Percentiles rank a stretch among this genome's conserved stretches.
Evolutionary conservation across 495 filamentous ascomycete genomes (phyloP).

Genomic region (Talaromyces adpressus): DNA sequence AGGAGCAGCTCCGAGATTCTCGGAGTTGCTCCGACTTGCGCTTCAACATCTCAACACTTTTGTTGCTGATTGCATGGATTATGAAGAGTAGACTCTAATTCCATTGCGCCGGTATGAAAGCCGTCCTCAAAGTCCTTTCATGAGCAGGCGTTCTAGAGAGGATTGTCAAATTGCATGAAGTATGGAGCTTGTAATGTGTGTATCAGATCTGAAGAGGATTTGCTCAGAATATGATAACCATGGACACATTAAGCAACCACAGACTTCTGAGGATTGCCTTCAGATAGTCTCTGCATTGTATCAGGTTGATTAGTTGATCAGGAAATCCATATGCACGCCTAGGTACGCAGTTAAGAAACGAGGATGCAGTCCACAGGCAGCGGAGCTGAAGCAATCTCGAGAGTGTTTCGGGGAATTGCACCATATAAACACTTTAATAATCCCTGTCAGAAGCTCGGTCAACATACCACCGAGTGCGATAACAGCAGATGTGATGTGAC

Average conservation of each 20-base stretch:
- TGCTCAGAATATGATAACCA: no score
- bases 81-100: background rate
- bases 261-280: no score
- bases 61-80: background rate
- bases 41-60: background rate
- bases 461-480: background rate
- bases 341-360: no score
- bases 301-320: no score
- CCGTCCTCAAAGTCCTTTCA: background rate
- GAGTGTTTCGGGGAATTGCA: background rate
- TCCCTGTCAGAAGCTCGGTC: background rate
- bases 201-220: background rate
- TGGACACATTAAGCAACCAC: no score
- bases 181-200: background rate
- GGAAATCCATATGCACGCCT: no score
- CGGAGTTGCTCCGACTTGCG: constrained; percentile 2
- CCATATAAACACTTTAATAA: background rate
- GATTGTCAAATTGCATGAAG: background rate
- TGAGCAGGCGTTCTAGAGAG: background rate
- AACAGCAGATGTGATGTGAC: background rate
- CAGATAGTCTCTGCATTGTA: no score
- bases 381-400: no score
- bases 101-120: background rate
- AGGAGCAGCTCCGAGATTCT: background rate
- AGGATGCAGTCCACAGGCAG: no score